Base-by-base conservation (phyloP, 2,329 filamentous ascomycete genomes). In the Xylariaceae sp. region DNA sequence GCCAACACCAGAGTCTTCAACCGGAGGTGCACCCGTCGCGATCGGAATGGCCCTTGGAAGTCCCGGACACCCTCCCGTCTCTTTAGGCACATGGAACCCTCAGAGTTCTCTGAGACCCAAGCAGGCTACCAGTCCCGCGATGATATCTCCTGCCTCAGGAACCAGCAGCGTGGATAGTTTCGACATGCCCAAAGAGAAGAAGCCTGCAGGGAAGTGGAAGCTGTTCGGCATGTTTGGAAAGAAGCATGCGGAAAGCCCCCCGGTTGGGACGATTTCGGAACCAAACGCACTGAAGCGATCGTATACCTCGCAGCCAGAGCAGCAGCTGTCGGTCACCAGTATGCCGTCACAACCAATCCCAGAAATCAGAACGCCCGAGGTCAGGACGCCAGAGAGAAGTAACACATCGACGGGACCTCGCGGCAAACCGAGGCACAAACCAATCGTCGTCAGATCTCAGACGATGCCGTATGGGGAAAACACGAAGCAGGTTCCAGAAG, bases 31-130 rank as follows among this genome's bases (percentile, higher is more conserved):
- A 64, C 68, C 46, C 15, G 39, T 35, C 13, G 71, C 68, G 51
- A 89, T 89, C 47, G 86, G 86, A 9, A 82, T 89, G 73, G 85
- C 85, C 1, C 65, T 89, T 42, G 85, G 85, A 24, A 89, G 84
- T 54, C 85, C 85, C 18, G 66, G 71, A n/a, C 66, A 68, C 30
- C 61, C 64, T 13, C 64, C 66, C 28, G 45, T 51, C 16, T 58
- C 59, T 31, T 51, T 52, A 41, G 45, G 39, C 19, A 26, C 44
- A 13, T 45, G 50, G 50, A 48, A 43, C 33, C 41, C 49, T 8
- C 50, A 53, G 28, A 37, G 40, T 22, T 39, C 48, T 13, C 37
- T 42, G 13, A 49, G 39, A 30, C 38, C 39, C 9, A 45, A 31
- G 19, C 48, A 54, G 34, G 38, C 43, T 17, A 44, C 43, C 33